Conservation (phyloP, 768 basidiomycete genomes). For the Pisolithus tinctorius region DNA sequence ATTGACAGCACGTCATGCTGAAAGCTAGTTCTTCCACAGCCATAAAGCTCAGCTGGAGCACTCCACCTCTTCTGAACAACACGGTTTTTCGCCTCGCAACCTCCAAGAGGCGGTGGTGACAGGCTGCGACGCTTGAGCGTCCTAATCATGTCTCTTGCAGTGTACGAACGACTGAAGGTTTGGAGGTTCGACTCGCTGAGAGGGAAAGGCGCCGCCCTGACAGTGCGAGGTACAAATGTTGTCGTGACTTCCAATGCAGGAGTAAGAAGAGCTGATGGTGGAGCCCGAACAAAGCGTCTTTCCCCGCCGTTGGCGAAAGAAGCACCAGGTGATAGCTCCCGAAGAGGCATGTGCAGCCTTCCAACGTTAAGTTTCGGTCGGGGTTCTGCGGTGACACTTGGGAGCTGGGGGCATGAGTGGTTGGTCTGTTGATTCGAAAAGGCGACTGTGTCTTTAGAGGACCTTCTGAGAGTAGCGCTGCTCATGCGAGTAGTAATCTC, state of each 20-base stretch:
- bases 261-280: conserved; percentile 31
- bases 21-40: conserved; percentile 46
- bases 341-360: conserved; percentile 37
- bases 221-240: conserved; percentile 40
- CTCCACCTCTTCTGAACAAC: conserved; percentile 49
- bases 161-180: conserved; percentile 49
- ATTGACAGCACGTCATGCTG: conserved; percentile 51
- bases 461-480: neutral
- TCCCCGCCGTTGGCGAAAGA: conserved; percentile 2
- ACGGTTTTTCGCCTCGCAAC: conserved; percentile 15
- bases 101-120: conserved; percentile 16
- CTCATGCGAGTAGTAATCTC: conserved; percentile 65
- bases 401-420: neutral
- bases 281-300: conserved; percentile 13
- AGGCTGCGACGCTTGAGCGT: conserved; percentile 53
- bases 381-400: conserved; percentile 13
- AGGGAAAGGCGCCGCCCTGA: conserved; percentile 35
- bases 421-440: neutral
- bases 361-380: conserved; percentile 29
- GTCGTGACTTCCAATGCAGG: conserved; percentile 45
- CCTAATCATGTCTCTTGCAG: conserved; percentile 58
- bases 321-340: conserved; percentile 15
- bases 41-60: conserved; percentile 56
- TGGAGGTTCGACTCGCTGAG: conserved; percentile 49
- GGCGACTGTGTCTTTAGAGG: neutral